phyloP scores from a whole-genome alignment of 257 asterid genomes.

The Solanum tacnaense region DNA sequence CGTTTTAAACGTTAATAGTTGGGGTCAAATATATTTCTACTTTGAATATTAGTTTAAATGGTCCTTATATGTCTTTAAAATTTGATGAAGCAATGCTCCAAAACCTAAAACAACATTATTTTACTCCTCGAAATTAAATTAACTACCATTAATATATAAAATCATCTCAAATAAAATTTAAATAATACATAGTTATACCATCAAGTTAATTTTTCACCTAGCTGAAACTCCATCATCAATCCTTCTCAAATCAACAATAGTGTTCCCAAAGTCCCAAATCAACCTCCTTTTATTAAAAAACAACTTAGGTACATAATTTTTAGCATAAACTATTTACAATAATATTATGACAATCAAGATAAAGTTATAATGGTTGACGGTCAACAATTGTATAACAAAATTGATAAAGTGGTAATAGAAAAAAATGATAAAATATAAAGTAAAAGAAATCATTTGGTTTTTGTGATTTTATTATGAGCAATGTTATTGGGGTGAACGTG shows the following conservation, averaged over 20 bases:
- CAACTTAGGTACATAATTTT: neutral
- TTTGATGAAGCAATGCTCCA: neutral
- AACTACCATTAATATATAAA: neutral
- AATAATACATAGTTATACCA: neutral
- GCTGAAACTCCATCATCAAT: neutral
- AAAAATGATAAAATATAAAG: neutral
- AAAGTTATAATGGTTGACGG: neutral
- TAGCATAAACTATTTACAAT: neutral
- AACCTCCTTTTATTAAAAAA: neutral
- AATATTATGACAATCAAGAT: neutral
- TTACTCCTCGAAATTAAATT: neutral
- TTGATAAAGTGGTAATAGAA: neutral
- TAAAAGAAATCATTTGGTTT: neutral
- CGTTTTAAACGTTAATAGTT: too few species aligned
- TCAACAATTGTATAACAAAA: neutral
- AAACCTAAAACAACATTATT: neutral
- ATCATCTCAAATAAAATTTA: neutral
- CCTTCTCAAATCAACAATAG: neutral
- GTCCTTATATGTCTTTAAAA: neutral
- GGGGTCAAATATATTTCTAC: neutral
- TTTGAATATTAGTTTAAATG: too few species aligned
- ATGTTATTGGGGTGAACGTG: neutral
- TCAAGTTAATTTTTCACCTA: neutral
- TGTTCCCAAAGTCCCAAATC: neutral
- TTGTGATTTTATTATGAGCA: neutral